These are phyloP conservation scores for Amanita fuliginea DNA, from an alignment of 768 basidiomycete genomes.

Conservation along the genomic window DNA sequence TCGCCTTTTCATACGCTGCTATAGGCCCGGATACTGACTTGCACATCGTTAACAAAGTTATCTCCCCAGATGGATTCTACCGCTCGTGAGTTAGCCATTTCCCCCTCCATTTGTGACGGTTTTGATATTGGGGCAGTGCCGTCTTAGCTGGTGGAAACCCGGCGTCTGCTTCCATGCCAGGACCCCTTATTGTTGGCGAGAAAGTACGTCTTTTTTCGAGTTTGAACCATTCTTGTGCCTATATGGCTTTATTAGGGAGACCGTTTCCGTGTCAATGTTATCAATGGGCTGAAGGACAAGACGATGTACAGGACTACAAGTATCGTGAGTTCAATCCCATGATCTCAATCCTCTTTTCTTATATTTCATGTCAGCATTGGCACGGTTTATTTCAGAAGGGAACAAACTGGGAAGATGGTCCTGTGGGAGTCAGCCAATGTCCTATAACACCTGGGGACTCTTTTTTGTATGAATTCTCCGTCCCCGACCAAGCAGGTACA, in stretches of 20 bases:
- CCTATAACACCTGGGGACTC: constrained; percentile 25
- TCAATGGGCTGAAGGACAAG: constrained; percentile 25
- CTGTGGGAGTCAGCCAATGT: constrained; percentile 27
- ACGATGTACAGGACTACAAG: constrained; percentile 30
- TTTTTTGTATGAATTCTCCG: constrained; percentile 28
- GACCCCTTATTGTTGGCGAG: constrained; percentile 27
- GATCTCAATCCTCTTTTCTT: background rate
- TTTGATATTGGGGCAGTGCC: constrained; percentile 3
- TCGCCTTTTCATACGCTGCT: background rate
- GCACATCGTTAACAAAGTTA: constrained; percentile 24
- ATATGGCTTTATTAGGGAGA: constrained; percentile 15
- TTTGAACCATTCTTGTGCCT: background rate
- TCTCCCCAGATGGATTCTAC: constrained; percentile 34
- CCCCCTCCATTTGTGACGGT: background rate
- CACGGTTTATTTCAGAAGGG: constrained; percentile 35
- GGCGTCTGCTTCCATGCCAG: constrained; percentile 16
- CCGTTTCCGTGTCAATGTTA: constrained; percentile 27
- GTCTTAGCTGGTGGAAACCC: constrained; percentile 12
- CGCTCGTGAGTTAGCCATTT: constrained; percentile 20
- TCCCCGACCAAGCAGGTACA: constrained; percentile 16
- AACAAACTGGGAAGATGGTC: constrained; percentile 27
- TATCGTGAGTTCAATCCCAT: constrained; percentile 9
- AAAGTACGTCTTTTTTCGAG: constrained; percentile 7
- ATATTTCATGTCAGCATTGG: constrained; percentile 22
- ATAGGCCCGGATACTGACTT: constrained; percentile 18